Evolutionary conservation across 2,329 filamentous ascomycete genomes (phyloP), one percentile per base, ranked within the genome.

Genomic region (Xylaria sp.): DNA sequence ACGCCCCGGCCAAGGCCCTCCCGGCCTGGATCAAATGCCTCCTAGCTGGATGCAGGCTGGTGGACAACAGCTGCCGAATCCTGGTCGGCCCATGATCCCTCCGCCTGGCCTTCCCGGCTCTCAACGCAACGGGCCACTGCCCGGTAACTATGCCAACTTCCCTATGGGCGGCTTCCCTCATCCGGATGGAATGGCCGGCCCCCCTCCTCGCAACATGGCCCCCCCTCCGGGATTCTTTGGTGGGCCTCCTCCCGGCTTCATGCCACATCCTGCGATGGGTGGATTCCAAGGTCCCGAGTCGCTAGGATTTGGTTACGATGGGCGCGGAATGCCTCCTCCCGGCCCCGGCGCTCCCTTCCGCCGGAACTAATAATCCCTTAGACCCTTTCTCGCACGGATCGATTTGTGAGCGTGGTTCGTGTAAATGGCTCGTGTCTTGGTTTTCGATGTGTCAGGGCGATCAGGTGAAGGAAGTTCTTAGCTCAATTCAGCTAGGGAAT

Each of bases 71-170:
- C 77, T 84, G 69, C 82, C 82, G 60, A 81, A 81, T 45, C 82
- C 82, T 47, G 76, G 80, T 24, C 83, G 84, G 17, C 85, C 85
- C 34, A 89, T 90, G 82, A 86, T 88, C 39, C 86, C 87, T 27
- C 88, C 88, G n/a, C 88, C 87, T 3, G 88, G 88, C 17, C 82
- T 90, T 9, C 78, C 81, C 24, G 81, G 79, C 42, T 82, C 81
- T 69, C 67, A 78, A 68, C 81, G 82, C 39, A 82, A 80, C 71
- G 82, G 85, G 69, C 85, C 85, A 17, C 83, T 88, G 78, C 86
- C 85, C 61, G 85, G 84, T 69, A 88, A 87, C 73, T 86, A 86
- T 21, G 86, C 87, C n/a, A 88, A 86, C 76, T 90, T 90, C 70
- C 85, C 86, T 14, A 82, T 88, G 78, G 80, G 78, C 39, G 85